Conservation (phyloP, 2,329 filamentous ascomycete species). For the Orbilia quercus region DNA sequence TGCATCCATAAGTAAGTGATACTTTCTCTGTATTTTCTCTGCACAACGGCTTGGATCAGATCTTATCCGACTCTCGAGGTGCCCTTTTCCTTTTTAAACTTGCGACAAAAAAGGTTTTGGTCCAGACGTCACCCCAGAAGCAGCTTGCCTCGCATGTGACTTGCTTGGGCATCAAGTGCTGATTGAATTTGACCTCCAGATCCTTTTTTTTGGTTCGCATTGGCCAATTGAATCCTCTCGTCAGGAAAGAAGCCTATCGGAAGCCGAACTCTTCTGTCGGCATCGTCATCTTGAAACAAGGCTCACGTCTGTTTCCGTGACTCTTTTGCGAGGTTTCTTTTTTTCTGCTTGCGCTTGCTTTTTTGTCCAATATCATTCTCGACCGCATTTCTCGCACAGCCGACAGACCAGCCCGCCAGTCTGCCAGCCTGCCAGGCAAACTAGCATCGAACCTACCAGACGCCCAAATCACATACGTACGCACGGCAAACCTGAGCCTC, state of each 20-base stretch:
- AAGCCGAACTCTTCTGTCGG: constrained; percentile 24
- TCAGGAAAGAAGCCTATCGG: constrained; percentile 39
- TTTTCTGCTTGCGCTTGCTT: constrained; percentile 35
- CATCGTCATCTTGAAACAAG: constrained; percentile 56
- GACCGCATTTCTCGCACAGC: constrained; percentile 32
- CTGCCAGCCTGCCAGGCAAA: constrained; percentile 6
- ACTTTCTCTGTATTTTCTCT: too few relatives aligned
- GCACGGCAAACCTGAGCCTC: constrained; percentile 38
- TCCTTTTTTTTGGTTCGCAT: constrained; percentile 40
- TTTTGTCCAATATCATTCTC: constrained; percentile 42
- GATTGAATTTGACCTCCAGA: constrained; percentile 11
- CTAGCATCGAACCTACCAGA: constrained; percentile 47
- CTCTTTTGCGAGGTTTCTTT: constrained; percentile 43
- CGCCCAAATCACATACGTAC: constrained; percentile 22
- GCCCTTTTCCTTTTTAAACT: not conserved
- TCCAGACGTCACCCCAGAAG: constrained; percentile 40
- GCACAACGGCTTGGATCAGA: not conserved
- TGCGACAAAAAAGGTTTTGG: constrained; percentile 49
- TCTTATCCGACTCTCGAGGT: too few relatives aligned
- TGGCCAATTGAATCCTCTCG: constrained; percentile 37
- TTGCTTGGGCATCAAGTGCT: constrained; percentile 12
- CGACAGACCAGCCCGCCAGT: not conserved
- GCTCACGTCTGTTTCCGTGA: constrained; percentile 49
- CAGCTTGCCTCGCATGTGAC: constrained; percentile 44
- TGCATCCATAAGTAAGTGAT: not conserved